Base-by-base conservation (phyloP, 345 rosid genomes). In the Brassica carinata region DNA sequence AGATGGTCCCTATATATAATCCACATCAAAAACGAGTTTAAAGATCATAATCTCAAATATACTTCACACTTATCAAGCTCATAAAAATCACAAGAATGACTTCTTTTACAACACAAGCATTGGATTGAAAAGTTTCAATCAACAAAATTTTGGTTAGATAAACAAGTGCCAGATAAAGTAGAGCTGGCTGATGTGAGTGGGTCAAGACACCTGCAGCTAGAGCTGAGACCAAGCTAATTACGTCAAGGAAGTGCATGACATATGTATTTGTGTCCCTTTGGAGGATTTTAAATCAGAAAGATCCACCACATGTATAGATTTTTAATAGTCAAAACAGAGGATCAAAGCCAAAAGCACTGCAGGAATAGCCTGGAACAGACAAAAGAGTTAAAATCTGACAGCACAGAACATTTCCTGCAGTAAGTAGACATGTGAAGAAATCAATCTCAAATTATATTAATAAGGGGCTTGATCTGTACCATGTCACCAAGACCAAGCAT, bases 401-500 rank as follows among this genome's bases (percentile, higher is more conserved):
- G 36, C 36, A 33, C 36, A 33, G 36, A n/a, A 30, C 31, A 30
- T n/a, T n/a, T n/a, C 17, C 6, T 14, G 6, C 57, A 11, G 57
- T 48, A 13, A 14, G 30, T 19, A 14, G 63, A 18, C 57, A 64
- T 29, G 67, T 14, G 31, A 58, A 59, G 36, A 18, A 5, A 29
- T 11, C 51, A 48, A 38, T 38, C 45, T 38, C 10, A 38, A 38
- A 38, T 8, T 38, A 38, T 10, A 43, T 10, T 43, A 43, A 43
- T 10, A 67, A 77, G 69, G 77, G 76, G 40, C 75, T 38, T 61
- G 78, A 55, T 67, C 4, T 71, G 29, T 90, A 96, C 99, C 97
- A 96, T 93, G 86, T 96, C 99, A 74, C 99, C 98, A 26, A 96
- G 99, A 72, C 99, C 98, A 74, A 96, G 97, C 98, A 96, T 93